phyloP scores from a whole-genome alignment of 306 rosid genomes.

The Erythrophleum fordii region DNA sequence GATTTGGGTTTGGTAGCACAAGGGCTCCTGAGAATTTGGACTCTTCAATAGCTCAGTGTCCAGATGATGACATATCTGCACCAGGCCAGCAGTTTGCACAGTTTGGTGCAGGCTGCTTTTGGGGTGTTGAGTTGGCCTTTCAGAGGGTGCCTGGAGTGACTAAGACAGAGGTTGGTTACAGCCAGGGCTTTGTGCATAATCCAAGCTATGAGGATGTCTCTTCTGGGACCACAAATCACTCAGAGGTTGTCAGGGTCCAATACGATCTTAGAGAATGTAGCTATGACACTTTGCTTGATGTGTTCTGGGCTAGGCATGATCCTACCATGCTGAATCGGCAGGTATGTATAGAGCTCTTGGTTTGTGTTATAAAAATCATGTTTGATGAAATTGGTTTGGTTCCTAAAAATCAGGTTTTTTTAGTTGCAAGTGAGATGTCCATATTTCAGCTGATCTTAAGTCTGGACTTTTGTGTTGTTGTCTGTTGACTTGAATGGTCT shows the following conservation, averaged over 20 bases:
- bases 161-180: constrained; percentile 88
- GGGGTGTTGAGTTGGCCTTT: constrained; percentile 94
- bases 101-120: constrained; percentile 97
- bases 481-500: constrained; percentile 13
- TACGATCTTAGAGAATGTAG: constrained; percentile 75
- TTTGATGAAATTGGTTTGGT: constrained; percentile 26
- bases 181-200: constrained; percentile 75
- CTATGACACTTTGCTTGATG: constrained; percentile 73
- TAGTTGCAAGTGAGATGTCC: neutral
- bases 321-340: constrained; percentile 94
- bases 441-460: constrained; percentile 14
- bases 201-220: constrained; percentile 87
- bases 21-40: constrained; percentile 59
- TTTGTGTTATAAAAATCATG: neutral
- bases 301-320: constrained; percentile 83
- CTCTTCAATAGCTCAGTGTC: constrained; percentile 74
- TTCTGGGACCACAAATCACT: constrained; percentile 69
- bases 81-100: constrained; percentile 87
- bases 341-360: constrained; percentile 42
- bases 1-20: constrained; percentile 71
- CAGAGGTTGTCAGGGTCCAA: constrained; percentile 88
- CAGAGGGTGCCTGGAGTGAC: constrained; percentile 85
- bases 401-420: neutral
- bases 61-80: constrained; percentile 80
- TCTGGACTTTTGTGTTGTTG: neutral